phyloP scores from a whole-genome alignment of 768 basidiomycete species.

The Hygrophorus pudorinus region DNA sequence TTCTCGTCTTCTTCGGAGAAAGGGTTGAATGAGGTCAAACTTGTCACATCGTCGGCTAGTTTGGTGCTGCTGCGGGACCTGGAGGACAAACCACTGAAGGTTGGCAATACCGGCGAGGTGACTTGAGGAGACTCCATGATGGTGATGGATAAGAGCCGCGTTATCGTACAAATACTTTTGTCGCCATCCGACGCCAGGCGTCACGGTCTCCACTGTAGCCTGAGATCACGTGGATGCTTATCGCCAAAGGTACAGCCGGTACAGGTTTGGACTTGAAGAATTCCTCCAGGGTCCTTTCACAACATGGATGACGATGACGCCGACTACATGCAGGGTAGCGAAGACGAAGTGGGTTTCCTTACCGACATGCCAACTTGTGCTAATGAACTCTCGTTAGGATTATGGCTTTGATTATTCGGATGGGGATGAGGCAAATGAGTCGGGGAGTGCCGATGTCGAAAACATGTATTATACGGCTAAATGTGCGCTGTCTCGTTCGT shows the following conservation, averaged over 20 bases:
- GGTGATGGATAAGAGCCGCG: background rate
- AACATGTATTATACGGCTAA: slow-evolving; percentile 99
- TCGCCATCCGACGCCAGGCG: too few species aligned
- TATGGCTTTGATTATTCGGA: slow-evolving; percentile 97
- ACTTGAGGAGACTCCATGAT: slow-evolving; percentile 20
- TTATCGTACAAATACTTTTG: background rate
- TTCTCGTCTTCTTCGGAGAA: slow-evolving; percentile 91
- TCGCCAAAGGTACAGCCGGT: too few species aligned
- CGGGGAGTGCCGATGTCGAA: slow-evolving; percentile 82
- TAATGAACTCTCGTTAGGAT: slow-evolving; percentile 40
- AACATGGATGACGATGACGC: slow-evolving; percentile 92
- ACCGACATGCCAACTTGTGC: background rate
- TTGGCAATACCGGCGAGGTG: slow-evolving; percentile 24
- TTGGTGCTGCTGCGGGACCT: slow-evolving; percentile 57
- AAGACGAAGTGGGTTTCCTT: slow-evolving; percentile 55
- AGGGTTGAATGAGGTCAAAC: slow-evolving; percentile 82
- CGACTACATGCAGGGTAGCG: slow-evolving; percentile 86
- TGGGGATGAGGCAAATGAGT: slow-evolving; percentile 72
- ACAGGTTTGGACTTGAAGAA: too few species aligned
- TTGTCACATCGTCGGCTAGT: slow-evolving; percentile 50
- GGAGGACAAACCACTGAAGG: slow-evolving; percentile 34
- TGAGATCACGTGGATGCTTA: too few species aligned
- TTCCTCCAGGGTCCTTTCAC: too few species aligned
- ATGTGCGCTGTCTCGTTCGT: slow-evolving; percentile 39
- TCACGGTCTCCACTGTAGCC: too few species aligned